Evolutionary conservation across 495 filamentous ascomycete species (phyloP).

Genomic region (Cercophora sp.): DNA sequence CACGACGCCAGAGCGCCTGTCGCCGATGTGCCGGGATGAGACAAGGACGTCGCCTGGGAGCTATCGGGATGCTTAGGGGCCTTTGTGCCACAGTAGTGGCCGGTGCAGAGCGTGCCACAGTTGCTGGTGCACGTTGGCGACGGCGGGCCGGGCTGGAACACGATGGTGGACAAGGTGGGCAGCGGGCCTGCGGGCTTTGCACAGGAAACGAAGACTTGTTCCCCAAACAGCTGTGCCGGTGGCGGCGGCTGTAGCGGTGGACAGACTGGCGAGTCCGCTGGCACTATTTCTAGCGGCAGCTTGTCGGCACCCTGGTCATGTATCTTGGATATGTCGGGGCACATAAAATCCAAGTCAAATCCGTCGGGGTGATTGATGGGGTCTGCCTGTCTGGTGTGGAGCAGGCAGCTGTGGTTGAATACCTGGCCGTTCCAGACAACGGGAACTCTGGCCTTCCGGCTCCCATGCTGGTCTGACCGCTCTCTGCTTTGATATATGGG

Average conservation of each 20-base stretch:
- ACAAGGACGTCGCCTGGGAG: no score
- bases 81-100: neutral
- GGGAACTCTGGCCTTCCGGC: neutral
- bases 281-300: no score
- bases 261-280: no score
- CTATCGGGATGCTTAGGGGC: neutral
- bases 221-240: no score
- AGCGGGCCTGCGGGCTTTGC: neutral
- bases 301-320: neutral
- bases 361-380: neutral
- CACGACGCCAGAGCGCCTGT: no score
- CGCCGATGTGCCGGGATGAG: no score
- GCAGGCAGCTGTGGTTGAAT: slow-evolving; percentile 4
- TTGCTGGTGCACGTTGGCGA: neutral
- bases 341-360: neutral
- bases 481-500: neutral
- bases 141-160: neutral
- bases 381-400: no score
- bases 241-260: no score
- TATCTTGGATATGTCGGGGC: neutral
- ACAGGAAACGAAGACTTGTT: no score
- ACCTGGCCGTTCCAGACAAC: slow-evolving; percentile 12
- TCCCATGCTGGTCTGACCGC: no score
- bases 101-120: neutral
- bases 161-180: neutral